These are phyloP conservation scores for Tricholoma matsutake DNA, from an alignment of 768 basidiomycete species.

Conservation along the genomic window DNA sequence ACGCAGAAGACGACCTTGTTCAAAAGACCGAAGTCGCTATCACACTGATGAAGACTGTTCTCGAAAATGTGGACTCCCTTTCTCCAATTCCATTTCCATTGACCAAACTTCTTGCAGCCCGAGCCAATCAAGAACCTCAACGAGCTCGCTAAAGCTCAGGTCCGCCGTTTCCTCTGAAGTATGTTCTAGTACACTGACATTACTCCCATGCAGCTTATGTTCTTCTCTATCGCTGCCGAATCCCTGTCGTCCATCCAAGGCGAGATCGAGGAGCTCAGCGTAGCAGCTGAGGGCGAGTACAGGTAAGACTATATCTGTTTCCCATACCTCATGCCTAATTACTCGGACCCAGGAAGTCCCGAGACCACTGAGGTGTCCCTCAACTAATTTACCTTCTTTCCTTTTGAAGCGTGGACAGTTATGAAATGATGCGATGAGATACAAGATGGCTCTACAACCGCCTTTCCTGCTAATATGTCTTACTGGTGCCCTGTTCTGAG, in stretches of 20 bases:
- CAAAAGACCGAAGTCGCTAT: slow-evolving; percentile 98
- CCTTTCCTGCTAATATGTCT: not conserved
- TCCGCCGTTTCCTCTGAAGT: slow-evolving; percentile 14
- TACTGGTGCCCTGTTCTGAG: not conserved
- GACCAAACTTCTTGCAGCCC: slow-evolving; percentile 49
- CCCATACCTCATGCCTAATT: not conserved
- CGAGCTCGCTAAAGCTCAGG: slow-evolving; percentile 88
- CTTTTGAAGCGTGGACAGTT: not conserved
- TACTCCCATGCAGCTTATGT: slow-evolving; percentile 49
- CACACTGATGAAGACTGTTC: slow-evolving; percentile 95
- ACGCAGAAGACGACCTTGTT: slow-evolving; percentile 93
- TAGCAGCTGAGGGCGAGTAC: slow-evolving; percentile 94
- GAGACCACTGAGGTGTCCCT: slow-evolving; percentile 76
- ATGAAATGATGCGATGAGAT: not conserved
- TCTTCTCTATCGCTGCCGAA: slow-evolving; percentile 75
- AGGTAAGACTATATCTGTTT: slow-evolving; percentile 45
- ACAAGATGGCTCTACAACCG: not conserved
- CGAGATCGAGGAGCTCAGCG: slow-evolving; percentile 89
- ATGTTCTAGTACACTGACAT: not conserved
- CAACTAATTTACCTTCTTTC: slow-evolving; percentile 15
- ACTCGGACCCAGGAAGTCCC: slow-evolving; percentile 63
- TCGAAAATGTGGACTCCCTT: slow-evolving; percentile 78
- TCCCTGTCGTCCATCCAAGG: slow-evolving; percentile 79
- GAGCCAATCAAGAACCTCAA: slow-evolving; percentile 95
- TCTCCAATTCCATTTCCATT: not conserved